Evolutionary conservation across 1,284 basidiomycete genomes (phyloP).

Genomic region (Puccinia novopanici): DNA sequence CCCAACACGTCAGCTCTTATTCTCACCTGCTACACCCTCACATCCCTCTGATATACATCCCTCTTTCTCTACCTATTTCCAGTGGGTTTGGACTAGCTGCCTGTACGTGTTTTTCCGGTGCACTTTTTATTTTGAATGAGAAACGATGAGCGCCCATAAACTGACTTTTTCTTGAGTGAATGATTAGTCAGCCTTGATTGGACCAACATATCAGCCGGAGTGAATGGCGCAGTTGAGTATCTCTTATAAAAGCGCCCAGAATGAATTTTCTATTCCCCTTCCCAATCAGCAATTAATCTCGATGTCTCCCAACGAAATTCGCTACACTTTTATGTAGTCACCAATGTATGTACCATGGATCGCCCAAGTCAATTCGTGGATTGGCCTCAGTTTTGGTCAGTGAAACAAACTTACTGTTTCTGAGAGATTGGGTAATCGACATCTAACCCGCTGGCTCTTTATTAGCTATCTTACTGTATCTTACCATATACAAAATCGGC

Average conservation of each 20-base stretch:
- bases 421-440: neutral
- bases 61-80: neutral
- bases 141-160: neutral
- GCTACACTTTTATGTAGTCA: conserved; percentile 12
- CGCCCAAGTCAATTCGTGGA: conserved; percentile 51
- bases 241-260: neutral
- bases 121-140: neutral
- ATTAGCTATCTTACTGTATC: conserved; percentile 48
- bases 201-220: conserved; percentile 51
- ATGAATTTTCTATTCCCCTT: neutral
- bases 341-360: conserved; percentile 51
- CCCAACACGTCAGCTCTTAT: conserved; percentile 45
- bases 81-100: conserved; percentile 50
- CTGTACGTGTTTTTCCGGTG: conserved; percentile 29
- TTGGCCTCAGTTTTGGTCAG: conserved; percentile 43
- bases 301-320: neutral
- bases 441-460: neutral
- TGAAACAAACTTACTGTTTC: neutral
- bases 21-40: neutral
- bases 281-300: neutral
- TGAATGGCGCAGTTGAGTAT: conserved; percentile 51
- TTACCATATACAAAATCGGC: conserved; percentile 47
- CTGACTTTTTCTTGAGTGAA: neutral
- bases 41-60: neutral
- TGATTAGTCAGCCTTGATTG: conserved; percentile 49